Evolutionary conservation across 108 stramenopile genomes (phyloP), one percentile per base, ranked within the genome.

Genomic region (Cylindrotheca fusiformis): DNA sequence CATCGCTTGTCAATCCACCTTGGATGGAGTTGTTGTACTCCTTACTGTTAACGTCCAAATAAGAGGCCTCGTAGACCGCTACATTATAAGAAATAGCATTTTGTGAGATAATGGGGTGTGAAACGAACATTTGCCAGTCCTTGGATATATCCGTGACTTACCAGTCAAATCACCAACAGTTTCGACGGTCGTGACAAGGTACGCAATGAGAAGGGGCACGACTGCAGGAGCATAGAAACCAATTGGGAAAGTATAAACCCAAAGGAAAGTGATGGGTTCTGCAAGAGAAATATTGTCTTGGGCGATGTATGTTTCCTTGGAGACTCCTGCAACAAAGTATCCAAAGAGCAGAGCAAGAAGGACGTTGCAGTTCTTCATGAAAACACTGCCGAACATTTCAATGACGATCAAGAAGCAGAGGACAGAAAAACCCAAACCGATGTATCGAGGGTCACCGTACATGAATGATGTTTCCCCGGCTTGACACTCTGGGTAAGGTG

Each of bases 331-430:
- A 29, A 78, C 33, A 32, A 74, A 44, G 72, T 74, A 78, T 49
- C 76, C 76, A 30, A 84, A 80, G 45, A 80, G 49, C 10, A 84
- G 49, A 5, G 83, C 83, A 48, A 84, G 55, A 32, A 80, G 51
- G 52, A 84, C 79, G 56, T 80, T 80, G 73, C 83, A 84, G 26
- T 80, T 84, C 73, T 80, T 80, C 76, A 80, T 78, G 67, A 84
- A 84, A 20, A 70, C 70, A 19, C 67, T 67, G 31, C 88, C 88
- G 52, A 64, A 72, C 24, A 80, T 54, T 52, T 83, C 78, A 29
- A 83, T 74, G 33, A 83, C 36, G 17, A 79, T 69, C 46, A 80
- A 55, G 41, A 85, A 80, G 53, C 48, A 48, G 26, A 87, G 63
- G 0, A 80, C 79, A 58, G 71, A 58, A 14, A 83, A 81, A 22